phyloP scores from a whole-genome alignment of 345 rosid species.

The Corchorus capsularis region DNA sequence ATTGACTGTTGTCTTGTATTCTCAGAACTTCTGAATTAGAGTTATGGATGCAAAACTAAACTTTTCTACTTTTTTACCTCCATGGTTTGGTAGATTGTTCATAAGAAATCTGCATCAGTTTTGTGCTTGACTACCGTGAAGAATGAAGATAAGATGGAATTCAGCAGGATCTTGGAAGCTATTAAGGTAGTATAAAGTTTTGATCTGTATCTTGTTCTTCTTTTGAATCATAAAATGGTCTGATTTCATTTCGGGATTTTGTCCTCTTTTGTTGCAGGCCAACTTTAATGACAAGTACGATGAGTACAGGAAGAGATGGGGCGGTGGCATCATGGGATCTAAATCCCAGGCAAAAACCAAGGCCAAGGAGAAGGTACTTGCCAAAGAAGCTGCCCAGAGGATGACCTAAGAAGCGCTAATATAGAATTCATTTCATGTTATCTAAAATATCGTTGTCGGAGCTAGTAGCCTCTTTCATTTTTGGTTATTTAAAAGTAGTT shows the following conservation, averaged over 20 bases:
- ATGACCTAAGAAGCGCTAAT: constrained; percentile 38
- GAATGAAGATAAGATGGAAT: constrained; percentile 78
- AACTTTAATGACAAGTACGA: constrained; percentile 76
- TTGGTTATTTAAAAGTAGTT: background rate
- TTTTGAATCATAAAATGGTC: background rate
- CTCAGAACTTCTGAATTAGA: background rate
- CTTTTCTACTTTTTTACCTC: background rate
- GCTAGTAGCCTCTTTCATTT: background rate
- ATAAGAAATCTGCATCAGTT: constrained; percentile 71
- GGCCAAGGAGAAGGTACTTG: constrained; percentile 66
- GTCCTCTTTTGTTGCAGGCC: constrained; percentile 37
- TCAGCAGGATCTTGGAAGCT: constrained; percentile 73
- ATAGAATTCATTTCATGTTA: background rate
- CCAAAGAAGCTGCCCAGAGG: constrained; percentile 82
- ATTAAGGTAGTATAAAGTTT: constrained; percentile 49
- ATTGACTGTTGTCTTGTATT: background rate
- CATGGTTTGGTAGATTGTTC: constrained; percentile 53
- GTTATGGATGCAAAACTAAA: background rate
- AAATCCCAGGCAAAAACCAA: constrained; percentile 80
- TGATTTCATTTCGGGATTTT: background rate
- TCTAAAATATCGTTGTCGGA: background rate
- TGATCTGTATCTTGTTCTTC: background rate
- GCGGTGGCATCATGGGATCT: constrained; percentile 90
- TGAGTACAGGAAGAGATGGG: constrained; percentile 80
- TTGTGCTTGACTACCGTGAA: constrained; percentile 76